phyloP scores from a whole-genome alignment of 805 yeast species.

The Scheffersomyces stipitis region DNA sequence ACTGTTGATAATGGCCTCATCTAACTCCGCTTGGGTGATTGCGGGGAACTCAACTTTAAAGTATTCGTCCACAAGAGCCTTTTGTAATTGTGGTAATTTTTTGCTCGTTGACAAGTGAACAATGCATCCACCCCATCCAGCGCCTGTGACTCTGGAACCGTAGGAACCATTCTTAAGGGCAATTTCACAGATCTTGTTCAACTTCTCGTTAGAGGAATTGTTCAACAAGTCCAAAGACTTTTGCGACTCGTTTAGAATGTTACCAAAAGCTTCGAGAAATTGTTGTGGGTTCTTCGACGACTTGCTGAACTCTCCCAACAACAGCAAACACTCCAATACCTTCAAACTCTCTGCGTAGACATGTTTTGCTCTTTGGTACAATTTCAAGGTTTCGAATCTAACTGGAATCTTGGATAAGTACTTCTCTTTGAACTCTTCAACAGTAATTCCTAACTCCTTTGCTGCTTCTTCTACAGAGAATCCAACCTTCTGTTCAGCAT shows the following conservation, averaged over 20 bases:
- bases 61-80: conserved; percentile 50
- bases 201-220: conserved; percentile 57
- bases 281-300: conserved; percentile 10
- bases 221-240: conserved; percentile 46
- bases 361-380: conserved; percentile 60
- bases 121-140: conserved; percentile 76
- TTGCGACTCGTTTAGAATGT: conserved; percentile 60
- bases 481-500: conserved; percentile 39
- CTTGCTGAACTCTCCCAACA: conserved; percentile 27
- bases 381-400: conserved; percentile 51
- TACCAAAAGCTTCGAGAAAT: conserved; percentile 49
- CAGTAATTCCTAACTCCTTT: conserved; percentile 37
- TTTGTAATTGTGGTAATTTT: conserved; percentile 34
- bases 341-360: conserved; percentile 62
- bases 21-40: conserved; percentile 44
- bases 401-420: conserved; percentile 58
- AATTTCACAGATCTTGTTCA: conserved; percentile 52
- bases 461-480: conserved; percentile 52
- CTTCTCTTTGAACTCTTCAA: conserved; percentile 40
- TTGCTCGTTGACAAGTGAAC: conserved; percentile 59
- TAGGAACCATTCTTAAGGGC: conserved; percentile 56
- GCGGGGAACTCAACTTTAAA: conserved; percentile 50
- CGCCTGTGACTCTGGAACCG: conserved; percentile 76
- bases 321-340: conserved; percentile 50
- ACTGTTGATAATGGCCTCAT: conserved; percentile 53